Evolutionary conservation across 345 rosid species (phyloP), one percentile per base, ranked within the genome.

Genomic region (Nasturtium officinale): DNA sequence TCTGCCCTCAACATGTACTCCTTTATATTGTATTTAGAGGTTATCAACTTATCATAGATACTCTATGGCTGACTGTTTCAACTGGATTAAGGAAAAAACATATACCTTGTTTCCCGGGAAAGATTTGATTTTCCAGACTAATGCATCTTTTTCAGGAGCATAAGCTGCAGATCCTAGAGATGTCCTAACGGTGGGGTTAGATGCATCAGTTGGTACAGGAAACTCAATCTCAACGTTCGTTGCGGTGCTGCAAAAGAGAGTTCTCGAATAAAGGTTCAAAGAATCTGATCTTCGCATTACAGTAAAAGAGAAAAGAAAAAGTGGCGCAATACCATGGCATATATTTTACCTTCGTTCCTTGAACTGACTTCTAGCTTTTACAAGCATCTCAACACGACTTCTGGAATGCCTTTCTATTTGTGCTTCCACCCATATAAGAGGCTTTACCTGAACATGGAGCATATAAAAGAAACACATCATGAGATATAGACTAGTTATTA

Each of bases 351-450:
- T 92, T 37, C 98, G 90, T 79, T 92, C 98, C 86, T 90, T 92
- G 84, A 84, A 92, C 73, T 90, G 98, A 76, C 96, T 90, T 70
- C 96, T 78, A 65, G 96, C 98, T 76, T 92, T 92, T 59, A 92
- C 92, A 83, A 85, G 86, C 47, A 92, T 85, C 79, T 90, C 98
- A 54, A 92, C 78, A 59, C 98, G 92, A 75, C 96, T 90, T 90
- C 90, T 90, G 6, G 98, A 92, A 80, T 92, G 98, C 65, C 79
- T 90, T 78, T 92, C 98, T 65, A 92, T 87, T 76, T 88, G 92
- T 65, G 91, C 92, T 83, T 92, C 98, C 79, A 92, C 98, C 98
- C 98, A 92, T 57, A 92, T 83, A 15, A 92, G 87, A 67, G 98
- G 96, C 78, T 90, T 92, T 23, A 92, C 98, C 98, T 92, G 81